Percentiles rank a stretch among this genome's conserved stretches.
Evolutionary conservation across 768 basidiomycete genomes (phyloP).

Genomic region (Macrolepiota fuliginosa): DNA sequence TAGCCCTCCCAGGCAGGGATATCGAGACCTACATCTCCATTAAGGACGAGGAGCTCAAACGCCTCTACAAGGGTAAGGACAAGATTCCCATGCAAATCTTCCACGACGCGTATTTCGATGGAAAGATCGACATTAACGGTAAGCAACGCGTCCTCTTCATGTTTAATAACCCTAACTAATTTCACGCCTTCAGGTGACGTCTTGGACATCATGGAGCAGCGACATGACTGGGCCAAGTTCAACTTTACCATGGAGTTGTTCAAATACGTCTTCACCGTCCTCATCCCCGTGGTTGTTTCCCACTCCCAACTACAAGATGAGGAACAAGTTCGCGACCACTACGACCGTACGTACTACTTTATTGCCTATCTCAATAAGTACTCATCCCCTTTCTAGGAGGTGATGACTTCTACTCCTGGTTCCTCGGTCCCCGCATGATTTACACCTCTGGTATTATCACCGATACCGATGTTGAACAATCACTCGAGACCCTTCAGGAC

Average conservation of each 20-base stretch:
- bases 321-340: constrained; percentile 93
- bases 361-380: neutral
- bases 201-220: constrained; percentile 88
- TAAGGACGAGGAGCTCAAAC: constrained; percentile 79
- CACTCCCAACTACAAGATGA: constrained; percentile 93
- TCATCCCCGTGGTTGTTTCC: constrained; percentile 91
- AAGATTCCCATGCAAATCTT: constrained; percentile 98
- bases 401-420: constrained; percentile 97
- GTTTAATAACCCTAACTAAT: neutral
- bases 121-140: constrained; percentile 97
- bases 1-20: constrained; percentile 77
- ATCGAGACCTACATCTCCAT: constrained; percentile 91
- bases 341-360: constrained; percentile 66
- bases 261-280: constrained; percentile 84
- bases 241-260: constrained; percentile 88
- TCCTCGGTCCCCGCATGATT: constrained; percentile 94
- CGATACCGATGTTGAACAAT: constrained; percentile 68
- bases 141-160: constrained; percentile 13
- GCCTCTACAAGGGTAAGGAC: constrained; percentile 74
- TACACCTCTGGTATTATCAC: constrained; percentile 92
- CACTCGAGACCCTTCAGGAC: constrained; percentile 93
- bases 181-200: constrained; percentile 68
- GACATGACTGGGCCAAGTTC: constrained; percentile 96
- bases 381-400: constrained; percentile 50
- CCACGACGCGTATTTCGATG: constrained; percentile 96